These are phyloP conservation scores for Pseudogymnoascus sp. DNA, from an alignment of 2,329 filamentous ascomycete genomes.

Conservation along the genomic window DNA sequence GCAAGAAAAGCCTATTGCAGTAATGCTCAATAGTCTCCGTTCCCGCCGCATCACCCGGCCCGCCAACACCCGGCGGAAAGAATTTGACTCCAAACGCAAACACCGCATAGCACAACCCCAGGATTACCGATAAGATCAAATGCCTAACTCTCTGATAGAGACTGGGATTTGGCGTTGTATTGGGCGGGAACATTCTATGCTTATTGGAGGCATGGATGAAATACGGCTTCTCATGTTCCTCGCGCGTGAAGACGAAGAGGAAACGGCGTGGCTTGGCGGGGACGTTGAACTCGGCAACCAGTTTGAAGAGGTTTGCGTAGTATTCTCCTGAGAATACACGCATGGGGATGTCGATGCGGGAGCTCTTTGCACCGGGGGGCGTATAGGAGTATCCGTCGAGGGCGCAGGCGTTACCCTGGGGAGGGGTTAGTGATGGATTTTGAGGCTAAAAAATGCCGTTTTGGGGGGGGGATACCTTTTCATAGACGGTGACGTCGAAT, in stretches of 20 bases:
- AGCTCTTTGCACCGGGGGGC: neutral
- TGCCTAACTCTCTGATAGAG: neutral
- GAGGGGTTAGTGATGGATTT: neutral
- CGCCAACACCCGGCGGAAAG: neutral
- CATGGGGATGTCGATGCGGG: conserved; percentile 1
- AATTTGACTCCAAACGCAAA: neutral
- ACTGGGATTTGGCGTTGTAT: neutral
- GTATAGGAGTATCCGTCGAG: neutral
- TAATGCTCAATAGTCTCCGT: neutral
- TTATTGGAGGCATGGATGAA: neutral
- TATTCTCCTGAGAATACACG: neutral
- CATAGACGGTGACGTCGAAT: neutral
- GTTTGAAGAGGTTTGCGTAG: conserved; percentile 1
- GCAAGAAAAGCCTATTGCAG: neutral
- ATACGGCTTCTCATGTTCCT: neutral
- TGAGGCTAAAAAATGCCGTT: neutral
- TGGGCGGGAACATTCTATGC: neutral
- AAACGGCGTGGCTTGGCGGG: neutral
- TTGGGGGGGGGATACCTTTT: neutral
- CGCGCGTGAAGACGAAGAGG: conserved; percentile 10
- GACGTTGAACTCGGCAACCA: neutral
- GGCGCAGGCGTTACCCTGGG: neutral
- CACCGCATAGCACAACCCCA: neutral
- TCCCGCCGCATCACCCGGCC: neutral
- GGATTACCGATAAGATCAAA: neutral